A percentile compares a stretch with the other conserved stretches of the same genome.
Conservation (phyloP, 352 stramenopile species). For the Globisporangium irregulare region DNA sequence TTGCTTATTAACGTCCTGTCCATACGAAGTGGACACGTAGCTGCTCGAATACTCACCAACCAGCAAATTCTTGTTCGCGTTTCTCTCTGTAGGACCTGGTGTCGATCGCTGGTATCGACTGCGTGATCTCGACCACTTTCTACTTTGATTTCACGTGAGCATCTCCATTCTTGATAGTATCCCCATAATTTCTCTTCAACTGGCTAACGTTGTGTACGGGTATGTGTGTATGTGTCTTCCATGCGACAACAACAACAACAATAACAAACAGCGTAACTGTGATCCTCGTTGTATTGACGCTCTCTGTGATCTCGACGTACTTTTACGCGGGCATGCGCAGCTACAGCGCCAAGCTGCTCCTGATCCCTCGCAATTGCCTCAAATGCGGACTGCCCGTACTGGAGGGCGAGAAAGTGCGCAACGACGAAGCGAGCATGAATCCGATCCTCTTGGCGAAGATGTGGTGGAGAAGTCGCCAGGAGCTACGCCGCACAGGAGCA, state of each 20-base stretch:
- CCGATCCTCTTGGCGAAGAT: slow-evolving; percentile 33
- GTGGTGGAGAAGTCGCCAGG: slow-evolving; percentile 39
- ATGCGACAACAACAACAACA: neutral
- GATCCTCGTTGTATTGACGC: slow-evolving; percentile 35
- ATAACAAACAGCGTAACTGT: slow-evolving; percentile 43
- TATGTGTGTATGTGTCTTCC: neutral
- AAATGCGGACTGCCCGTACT: slow-evolving; percentile 60
- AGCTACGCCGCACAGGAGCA: neutral
- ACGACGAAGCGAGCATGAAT: slow-evolving; percentile 58
- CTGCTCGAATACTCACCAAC: neutral
- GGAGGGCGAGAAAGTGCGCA: slow-evolving; percentile 45
- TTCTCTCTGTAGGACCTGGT: slow-evolving; percentile 52
- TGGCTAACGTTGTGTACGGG: neutral
- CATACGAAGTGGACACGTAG: neutral
- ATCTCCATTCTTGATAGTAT: neutral
- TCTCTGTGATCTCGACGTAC: slow-evolving; percentile 53
- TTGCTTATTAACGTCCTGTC: neutral
- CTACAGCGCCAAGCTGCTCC: slow-evolving; percentile 56
- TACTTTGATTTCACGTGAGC: slow-evolving; percentile 77
- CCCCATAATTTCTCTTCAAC: neutral
- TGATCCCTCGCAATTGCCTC: slow-evolving; percentile 74
- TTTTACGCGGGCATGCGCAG: slow-evolving; percentile 64
- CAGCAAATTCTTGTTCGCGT: neutral
- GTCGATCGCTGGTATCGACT: slow-evolving; percentile 68
- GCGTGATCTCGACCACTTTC: slow-evolving; percentile 65